Conservation (phyloP, 345 rosid genomes). For the Euphorbia tirucalli region DNA sequence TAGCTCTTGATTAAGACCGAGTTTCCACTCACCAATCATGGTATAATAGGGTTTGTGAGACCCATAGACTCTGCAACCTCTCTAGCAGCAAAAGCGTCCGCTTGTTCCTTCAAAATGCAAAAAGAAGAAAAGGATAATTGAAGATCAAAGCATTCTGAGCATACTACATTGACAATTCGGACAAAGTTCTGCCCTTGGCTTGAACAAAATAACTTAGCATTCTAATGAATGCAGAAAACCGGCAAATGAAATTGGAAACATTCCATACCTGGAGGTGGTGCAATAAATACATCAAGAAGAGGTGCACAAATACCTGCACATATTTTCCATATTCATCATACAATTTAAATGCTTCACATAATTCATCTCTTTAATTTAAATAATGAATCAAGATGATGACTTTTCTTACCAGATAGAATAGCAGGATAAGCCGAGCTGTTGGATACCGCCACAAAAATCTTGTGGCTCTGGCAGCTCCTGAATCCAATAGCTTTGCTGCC, state of each 20-base stretch:
- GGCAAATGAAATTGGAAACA: not conserved
- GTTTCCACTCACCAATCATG: conserved; percentile 17
- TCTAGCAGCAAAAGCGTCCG: conserved; percentile 55
- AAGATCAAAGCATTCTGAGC: not conserved
- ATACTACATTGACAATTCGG: not conserved
- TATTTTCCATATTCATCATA: conserved; percentile 19
- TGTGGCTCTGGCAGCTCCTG: conserved; percentile 95
- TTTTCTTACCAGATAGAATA: conserved; percentile 76
- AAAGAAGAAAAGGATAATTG: not conserved
- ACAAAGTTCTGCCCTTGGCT: not conserved
- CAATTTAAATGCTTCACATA: conserved; percentile 11
- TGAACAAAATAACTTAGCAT: not conserved
- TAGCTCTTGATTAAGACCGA: not conserved
- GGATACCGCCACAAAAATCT: conserved; percentile 98
- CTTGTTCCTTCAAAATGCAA: conserved; percentile 60
- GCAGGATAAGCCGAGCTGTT: conserved; percentile 68
- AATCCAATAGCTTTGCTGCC: conserved; percentile 84
- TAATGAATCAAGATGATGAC: conserved; percentile 7
- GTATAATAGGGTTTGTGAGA: conserved; percentile 53
- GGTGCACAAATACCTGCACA: conserved; percentile 89
- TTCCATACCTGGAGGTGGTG: conserved; percentile 87
- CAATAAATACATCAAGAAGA: conserved; percentile 93
- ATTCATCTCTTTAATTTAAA: not conserved
- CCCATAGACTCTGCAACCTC: conserved; percentile 79
- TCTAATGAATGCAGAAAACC: not conserved